These are phyloP conservation scores for Cystobasidiaceae sp. DNA, from an alignment of 1,284 basidiomycete genomes.

Conservation along the genomic window DNA sequence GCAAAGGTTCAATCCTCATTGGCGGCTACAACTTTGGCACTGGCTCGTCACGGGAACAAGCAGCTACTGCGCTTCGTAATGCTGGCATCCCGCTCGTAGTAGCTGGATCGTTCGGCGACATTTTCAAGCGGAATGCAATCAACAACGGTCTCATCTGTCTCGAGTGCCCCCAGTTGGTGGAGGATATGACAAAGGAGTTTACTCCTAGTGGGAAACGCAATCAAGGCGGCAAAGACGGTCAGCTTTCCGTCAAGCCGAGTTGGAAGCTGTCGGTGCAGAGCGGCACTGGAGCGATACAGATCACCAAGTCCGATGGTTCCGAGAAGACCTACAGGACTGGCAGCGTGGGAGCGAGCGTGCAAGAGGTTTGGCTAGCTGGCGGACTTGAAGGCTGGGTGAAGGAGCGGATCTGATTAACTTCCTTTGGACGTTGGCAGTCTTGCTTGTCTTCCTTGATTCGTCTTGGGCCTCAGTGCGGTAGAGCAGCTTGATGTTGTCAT, in stretches of 20 bases:
- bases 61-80: conserved; percentile 92
- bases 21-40: conserved; percentile 99
- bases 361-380: conserved; percentile 65
- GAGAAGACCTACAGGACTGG: conserved; percentile 58
- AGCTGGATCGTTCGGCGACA: conserved; percentile 95
- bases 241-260: conserved; percentile 71
- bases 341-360: conserved; percentile 80
- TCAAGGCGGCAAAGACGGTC: conserved; percentile 67
- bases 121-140: conserved; percentile 98
- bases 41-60: conserved; percentile 96
- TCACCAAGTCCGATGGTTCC: conserved; percentile 54
- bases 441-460: no score
- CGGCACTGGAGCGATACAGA: conserved; percentile 56
- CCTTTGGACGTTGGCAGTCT: background rate
- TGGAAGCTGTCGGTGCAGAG: conserved; percentile 65
- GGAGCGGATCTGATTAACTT: conserved; percentile 49
- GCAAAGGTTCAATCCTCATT: conserved; percentile 70
- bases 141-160: conserved; percentile 97
- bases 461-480: no score
- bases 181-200: conserved; percentile 70
- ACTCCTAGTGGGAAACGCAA: conserved; percentile 68
- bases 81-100: conserved; percentile 90
- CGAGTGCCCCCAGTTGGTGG: conserved; percentile 82
- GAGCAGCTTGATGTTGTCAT: no score
- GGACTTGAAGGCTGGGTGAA: conserved; percentile 54